Percentiles rank a stretch among this genome's conserved stretches.
phyloP scores from a whole-genome alignment of 139 green algal genomes.

The Asterochloris erici region DNA sequence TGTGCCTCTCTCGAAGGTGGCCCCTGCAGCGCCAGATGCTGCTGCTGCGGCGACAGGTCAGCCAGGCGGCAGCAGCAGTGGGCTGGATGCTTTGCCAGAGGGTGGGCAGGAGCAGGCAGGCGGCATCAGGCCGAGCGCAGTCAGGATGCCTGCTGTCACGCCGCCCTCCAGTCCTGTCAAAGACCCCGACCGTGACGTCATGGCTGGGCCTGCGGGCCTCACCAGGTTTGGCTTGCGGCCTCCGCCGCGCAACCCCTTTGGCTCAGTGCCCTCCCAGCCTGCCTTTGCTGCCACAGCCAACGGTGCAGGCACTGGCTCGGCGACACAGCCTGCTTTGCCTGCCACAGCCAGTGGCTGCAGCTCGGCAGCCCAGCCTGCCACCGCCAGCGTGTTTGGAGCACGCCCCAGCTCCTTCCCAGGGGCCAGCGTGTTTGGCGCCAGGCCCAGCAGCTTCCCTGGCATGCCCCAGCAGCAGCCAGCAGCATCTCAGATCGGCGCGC shows the following conservation, averaged over 20 bases:
- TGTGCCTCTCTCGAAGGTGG: constrained; percentile 33
- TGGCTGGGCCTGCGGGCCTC: too few species aligned
- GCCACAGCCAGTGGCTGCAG: background rate
- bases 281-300: background rate
- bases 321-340: background rate
- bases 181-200: background rate
- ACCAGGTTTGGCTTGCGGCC: too few species aligned
- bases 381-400: background rate
- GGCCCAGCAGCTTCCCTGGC: background rate
- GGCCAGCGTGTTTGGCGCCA: background rate
- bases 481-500: background rate
- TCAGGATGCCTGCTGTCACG: background rate
- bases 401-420: background rate
- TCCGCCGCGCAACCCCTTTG: constrained; percentile 4
- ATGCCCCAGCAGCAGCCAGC: background rate
- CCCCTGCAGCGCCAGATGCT: background rate
- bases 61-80: background rate
- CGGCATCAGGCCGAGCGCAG: background rate
- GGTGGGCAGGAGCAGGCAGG: background rate
- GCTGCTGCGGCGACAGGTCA: background rate
- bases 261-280: background rate
- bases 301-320: background rate
- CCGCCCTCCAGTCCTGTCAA: constrained; percentile 9
- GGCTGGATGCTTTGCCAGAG: background rate
- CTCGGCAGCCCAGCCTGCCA: background rate